phyloP scores from a whole-genome alignment of 2,329 filamentous ascomycete species.

The Beauveria rudraprayagi region DNA sequence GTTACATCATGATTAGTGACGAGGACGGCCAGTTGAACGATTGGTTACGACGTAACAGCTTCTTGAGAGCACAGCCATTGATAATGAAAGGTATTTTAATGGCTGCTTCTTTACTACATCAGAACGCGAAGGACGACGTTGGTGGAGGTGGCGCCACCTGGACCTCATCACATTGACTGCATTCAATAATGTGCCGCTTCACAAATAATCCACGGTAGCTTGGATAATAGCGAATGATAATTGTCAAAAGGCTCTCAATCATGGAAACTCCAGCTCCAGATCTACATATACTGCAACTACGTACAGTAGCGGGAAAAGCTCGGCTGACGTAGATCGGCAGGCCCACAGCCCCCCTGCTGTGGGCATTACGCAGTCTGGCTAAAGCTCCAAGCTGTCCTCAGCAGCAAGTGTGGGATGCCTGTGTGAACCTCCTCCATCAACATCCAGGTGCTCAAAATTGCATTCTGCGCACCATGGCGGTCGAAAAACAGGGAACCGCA shows the following conservation, averaged over 20 bases:
- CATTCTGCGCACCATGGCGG: constrained; percentile 35
- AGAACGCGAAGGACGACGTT: not conserved
- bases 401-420: constrained; percentile 9
- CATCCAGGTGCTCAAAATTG: constrained; percentile 19
- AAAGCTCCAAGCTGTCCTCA: constrained; percentile 41
- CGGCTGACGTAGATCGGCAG: constrained; percentile 13
- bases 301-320: constrained; percentile 7
- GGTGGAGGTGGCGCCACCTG: not conserved
- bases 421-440: constrained; percentile 23
- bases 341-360: constrained; percentile 16
- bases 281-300: not conserved
- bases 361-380: constrained; percentile 12
- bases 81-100: not conserved
- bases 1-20: not conserved
- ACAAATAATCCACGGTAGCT: not conserved
- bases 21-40: not conserved
- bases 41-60: not conserved
- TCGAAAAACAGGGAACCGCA: constrained; percentile 44
- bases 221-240: not conserved
- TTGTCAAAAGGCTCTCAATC: too few relatives aligned
- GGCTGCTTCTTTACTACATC: not conserved
- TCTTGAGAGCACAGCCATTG: not conserved
- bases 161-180: not conserved
- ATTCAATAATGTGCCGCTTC: not conserved
- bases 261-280: too few relatives aligned